A percentile compares a stretch with the other conserved stretches of the same genome.
Evolutionary conservation across 352 stramenopile species (phyloP).

Genomic region (Blastocystis sp.): DNA sequence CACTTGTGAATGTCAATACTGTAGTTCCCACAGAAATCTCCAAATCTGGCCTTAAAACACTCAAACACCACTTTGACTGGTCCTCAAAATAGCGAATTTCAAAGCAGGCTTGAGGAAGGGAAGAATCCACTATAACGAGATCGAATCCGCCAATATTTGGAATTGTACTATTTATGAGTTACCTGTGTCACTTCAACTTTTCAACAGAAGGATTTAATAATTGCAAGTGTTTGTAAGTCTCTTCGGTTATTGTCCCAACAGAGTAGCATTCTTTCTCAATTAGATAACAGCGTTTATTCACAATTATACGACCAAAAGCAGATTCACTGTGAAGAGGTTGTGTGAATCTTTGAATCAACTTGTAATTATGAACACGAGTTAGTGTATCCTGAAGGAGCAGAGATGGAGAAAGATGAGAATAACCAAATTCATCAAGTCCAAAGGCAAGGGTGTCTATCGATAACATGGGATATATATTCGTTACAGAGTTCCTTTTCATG

Average conservation of each 20-base stretch:
- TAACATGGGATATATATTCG: neutral
- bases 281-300: neutral
- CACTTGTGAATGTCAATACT: neutral
- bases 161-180: neutral
- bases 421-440: conserved; percentile 47
- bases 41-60: neutral
- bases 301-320: neutral
- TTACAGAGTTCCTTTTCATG: conserved; percentile 53
- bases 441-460: conserved; percentile 43
- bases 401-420: conserved; percentile 19
- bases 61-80: neutral
- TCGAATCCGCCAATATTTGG: neutral
- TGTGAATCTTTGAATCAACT: neutral
- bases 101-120: neutral
- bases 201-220: conserved; percentile 22
- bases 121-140: conserved; percentile 21
- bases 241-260: neutral
- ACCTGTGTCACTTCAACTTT: neutral
- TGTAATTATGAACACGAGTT: conserved; percentile 43
- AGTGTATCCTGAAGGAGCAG: conserved; percentile 12
- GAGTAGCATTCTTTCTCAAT: neutral
- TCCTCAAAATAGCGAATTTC: conserved; percentile 6
- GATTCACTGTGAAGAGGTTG: neutral
- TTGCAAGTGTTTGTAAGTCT: neutral
- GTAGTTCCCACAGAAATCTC: neutral